These are phyloP conservation scores for Lactifluus hygrophoroides DNA, from an alignment of 768 basidiomycete genomes.

Conservation along the genomic window DNA sequence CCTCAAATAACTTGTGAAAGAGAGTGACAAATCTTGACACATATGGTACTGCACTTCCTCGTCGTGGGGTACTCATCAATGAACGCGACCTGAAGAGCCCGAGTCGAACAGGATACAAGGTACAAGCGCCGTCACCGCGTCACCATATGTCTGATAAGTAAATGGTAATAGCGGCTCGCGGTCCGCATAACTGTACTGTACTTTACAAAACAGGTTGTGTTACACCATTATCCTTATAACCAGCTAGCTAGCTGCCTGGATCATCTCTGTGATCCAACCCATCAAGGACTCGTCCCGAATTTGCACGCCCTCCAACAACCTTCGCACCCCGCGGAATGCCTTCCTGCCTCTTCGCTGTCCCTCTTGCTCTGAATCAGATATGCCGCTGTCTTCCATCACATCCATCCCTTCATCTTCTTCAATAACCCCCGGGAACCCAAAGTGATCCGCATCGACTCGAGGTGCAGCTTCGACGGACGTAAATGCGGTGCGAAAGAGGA, in stretches of 20 bases:
- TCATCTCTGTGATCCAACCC: conserved; percentile 54
- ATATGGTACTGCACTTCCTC: conserved; percentile 22
- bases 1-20: conserved; percentile 44
- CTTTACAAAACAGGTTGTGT: no score
- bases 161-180: not conserved
- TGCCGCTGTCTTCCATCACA: conserved; percentile 22
- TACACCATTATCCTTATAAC: not conserved
- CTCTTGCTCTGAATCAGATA: conserved; percentile 42
- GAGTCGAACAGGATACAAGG: not conserved
- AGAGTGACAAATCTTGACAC: conserved; percentile 41
- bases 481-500: conserved; percentile 75
- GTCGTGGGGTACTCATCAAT: conserved; percentile 3
- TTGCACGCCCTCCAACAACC: conserved; percentile 53
- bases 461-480: conserved; percentile 59
- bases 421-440: conserved; percentile 80
- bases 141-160: no score
- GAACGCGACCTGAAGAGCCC: not conserved
- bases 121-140: not conserved
- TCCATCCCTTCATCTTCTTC: conserved; percentile 72
- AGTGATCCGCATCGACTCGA: conserved; percentile 73
- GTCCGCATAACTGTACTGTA: no score
- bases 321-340: conserved; percentile 57
- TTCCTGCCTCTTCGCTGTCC: conserved; percentile 63
- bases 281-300: conserved; percentile 55
- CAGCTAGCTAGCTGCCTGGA: conserved; percentile 30